Conservation (phyloP, 2,329 filamentous ascomycete species). For the Penicillium sumatraense region DNA sequence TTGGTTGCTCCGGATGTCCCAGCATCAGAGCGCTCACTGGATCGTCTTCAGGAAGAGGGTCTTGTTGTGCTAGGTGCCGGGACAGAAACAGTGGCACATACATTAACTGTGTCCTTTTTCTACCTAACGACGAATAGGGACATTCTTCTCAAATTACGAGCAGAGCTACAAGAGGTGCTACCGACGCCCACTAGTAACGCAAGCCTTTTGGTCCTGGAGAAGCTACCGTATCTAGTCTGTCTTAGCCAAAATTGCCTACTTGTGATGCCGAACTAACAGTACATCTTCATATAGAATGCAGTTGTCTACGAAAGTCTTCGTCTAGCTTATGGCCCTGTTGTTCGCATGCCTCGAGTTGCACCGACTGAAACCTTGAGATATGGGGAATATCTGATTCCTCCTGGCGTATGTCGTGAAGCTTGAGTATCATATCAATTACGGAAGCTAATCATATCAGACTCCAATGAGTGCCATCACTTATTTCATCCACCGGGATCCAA, state of each 20-base stretch:
- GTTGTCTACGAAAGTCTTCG: conserved; percentile 1
- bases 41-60: conserved; percentile 23
- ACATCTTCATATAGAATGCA: background rate
- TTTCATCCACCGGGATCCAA: background rate
- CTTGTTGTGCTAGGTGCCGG: conserved; percentile 28
- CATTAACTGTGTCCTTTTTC: conserved; percentile 21
- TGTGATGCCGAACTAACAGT: background rate
- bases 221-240: background rate
- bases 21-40: background rate
- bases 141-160: conserved; percentile 16
- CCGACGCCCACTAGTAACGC: conserved; percentile 4
- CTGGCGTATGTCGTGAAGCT: background rate
- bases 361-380: background rate
- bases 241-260: background rate
- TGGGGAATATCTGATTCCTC: background rate
- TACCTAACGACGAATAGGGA: conserved; percentile 22
- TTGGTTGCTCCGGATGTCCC: background rate
- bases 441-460: background rate
- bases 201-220: background rate
- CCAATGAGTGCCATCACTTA: background rate
- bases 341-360: background rate
- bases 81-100: conserved; percentile 29
- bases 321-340: background rate
- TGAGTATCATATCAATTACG: background rate
- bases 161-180: conserved; percentile 21